Percentiles rank a stretch among this genome's conserved stretches.
phyloP scores from a whole-genome alignment of 1,139 yeast species.

The Blastobotrys illinoisensis region DNA sequence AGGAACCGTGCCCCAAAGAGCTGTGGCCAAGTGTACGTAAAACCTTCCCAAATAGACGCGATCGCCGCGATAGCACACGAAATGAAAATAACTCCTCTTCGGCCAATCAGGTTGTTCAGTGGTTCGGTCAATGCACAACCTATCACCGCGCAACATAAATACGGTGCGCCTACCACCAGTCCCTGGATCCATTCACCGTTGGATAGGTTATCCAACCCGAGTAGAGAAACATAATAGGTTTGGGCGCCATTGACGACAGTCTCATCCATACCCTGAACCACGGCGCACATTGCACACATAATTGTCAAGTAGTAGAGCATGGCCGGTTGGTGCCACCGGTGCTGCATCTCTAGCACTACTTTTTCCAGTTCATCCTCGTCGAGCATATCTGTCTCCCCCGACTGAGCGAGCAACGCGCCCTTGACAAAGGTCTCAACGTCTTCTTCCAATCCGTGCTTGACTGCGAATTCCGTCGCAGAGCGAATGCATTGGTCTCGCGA shows the following conservation, averaged over 20 bases:
- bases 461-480: conserved; percentile 69
- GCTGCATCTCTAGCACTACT: conserved; percentile 48
- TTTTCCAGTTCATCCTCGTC: conserved; percentile 53
- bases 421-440: conserved; percentile 55
- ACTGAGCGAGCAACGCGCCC: conserved; percentile 73
- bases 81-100: conserved; percentile 68
- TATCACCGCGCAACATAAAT: conserved; percentile 62
- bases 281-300: conserved; percentile 84
- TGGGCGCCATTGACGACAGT: conserved; percentile 82
- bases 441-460: conserved; percentile 50
- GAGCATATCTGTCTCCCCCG: conserved; percentile 57
- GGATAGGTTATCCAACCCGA: conserved; percentile 37
- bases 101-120: conserved; percentile 56
- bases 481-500: conserved; percentile 33
- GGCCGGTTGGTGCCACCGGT: conserved; percentile 61
- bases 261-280: conserved; percentile 92
- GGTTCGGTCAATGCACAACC: conserved; percentile 74
- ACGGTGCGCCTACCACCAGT: conserved; percentile 75
- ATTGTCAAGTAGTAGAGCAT: conserved; percentile 59
- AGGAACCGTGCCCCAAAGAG: conserved; percentile 66
- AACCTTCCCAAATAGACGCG: conserved; percentile 74
- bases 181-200: conserved; percentile 61
- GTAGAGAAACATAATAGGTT: conserved; percentile 53
- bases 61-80: conserved; percentile 61
- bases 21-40: conserved; percentile 68